Percentiles rank a stretch among this genome's conserved stretches.
Conservation (phyloP, 495 filamentous ascomycete species). For the Annulohypoxylon bovei region DNA sequence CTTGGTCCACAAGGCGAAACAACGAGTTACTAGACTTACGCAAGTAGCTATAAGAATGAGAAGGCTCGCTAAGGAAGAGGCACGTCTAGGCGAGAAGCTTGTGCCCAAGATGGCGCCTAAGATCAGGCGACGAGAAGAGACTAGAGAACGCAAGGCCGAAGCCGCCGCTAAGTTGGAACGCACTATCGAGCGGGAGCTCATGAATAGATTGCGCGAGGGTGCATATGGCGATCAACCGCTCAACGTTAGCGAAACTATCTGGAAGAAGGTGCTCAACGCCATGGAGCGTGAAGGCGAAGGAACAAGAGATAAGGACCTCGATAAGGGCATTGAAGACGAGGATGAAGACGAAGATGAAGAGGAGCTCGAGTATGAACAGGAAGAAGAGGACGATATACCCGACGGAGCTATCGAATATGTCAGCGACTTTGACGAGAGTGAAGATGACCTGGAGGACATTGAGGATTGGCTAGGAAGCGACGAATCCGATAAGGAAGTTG, state of each 20-base stretch:
- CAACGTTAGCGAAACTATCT: constrained; percentile 92
- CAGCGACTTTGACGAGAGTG: constrained; percentile 64
- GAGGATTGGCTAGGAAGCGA: constrained; percentile 63
- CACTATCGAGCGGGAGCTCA: constrained; percentile 93
- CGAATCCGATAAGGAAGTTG: constrained; percentile 59
- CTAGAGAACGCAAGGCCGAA: constrained; percentile 91
- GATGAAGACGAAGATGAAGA: constrained; percentile 73
- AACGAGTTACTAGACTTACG: constrained; percentile 90
- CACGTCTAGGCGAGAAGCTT: constrained; percentile 86
- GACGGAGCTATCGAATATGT: constrained; percentile 90
- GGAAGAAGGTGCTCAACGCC: constrained; percentile 96
- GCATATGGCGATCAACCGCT: constrained; percentile 95
- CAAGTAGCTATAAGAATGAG: constrained; percentile 91
- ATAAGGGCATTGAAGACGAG: constrained; percentile 83
- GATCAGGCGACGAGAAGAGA: constrained; percentile 85
- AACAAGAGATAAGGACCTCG: constrained; percentile 84
- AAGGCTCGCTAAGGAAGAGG: constrained; percentile 85
- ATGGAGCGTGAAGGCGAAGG: constrained; percentile 88
- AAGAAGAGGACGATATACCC: constrained; percentile 62
- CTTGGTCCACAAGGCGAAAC: constrained; percentile 92
- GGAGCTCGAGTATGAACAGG: constrained; percentile 71
- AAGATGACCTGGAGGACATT: constrained; percentile 61
- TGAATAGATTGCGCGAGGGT: constrained; percentile 89
- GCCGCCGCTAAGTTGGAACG: constrained; percentile 95
- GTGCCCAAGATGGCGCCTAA: constrained; percentile 95